These are phyloP conservation scores for Penicillium hesseltinei DNA, from an alignment of 2,329 filamentous ascomycete species.

Conservation along the genomic window DNA sequence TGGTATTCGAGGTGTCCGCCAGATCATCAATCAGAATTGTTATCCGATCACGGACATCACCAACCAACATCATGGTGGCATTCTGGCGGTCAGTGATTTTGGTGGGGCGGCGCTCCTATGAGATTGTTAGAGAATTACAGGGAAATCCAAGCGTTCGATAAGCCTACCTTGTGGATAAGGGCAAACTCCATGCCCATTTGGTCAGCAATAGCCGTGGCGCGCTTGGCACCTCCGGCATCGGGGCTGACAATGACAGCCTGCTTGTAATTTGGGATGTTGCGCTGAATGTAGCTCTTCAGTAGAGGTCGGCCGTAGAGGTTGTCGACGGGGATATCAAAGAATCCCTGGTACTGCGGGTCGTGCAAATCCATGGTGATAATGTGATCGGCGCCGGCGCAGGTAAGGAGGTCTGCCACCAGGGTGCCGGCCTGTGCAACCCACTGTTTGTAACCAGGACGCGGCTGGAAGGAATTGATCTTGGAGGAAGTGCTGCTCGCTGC, in stretches of 20 bases:
- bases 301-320: slow-evolving; percentile 74
- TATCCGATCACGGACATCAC: slow-evolving; percentile 74
- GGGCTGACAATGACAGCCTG: slow-evolving; percentile 92
- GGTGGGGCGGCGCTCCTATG: slow-evolving; percentile 80
- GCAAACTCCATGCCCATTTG: slow-evolving; percentile 92
- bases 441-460: slow-evolving; percentile 92
- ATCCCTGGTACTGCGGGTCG: slow-evolving; percentile 95
- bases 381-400: slow-evolving; percentile 93
- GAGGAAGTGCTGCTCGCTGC: slow-evolving; percentile 57
- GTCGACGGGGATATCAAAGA: slow-evolving; percentile 98
- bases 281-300: slow-evolving; percentile 66
- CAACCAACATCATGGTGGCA: slow-evolving; percentile 90
- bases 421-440: slow-evolving; percentile 98
- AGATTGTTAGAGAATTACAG: slow-evolving; percentile 26
- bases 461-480: slow-evolving; percentile 64
- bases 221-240: slow-evolving; percentile 93
- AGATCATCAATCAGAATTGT: slow-evolving; percentile 94
- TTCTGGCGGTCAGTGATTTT: slow-evolving; percentile 79
- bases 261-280: slow-evolving; percentile 78
- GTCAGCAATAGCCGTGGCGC: slow-evolving; percentile 92
- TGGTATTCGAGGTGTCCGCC: slow-evolving; percentile 94
- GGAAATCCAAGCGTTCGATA: not conserved
- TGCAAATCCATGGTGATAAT: slow-evolving; percentile 97
- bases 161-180: slow-evolving; percentile 88
- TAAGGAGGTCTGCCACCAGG: slow-evolving; percentile 88